These are phyloP conservation scores for Amanita rimosa DNA, from an alignment of 768 basidiomycete genomes.

Conservation along the genomic window DNA sequence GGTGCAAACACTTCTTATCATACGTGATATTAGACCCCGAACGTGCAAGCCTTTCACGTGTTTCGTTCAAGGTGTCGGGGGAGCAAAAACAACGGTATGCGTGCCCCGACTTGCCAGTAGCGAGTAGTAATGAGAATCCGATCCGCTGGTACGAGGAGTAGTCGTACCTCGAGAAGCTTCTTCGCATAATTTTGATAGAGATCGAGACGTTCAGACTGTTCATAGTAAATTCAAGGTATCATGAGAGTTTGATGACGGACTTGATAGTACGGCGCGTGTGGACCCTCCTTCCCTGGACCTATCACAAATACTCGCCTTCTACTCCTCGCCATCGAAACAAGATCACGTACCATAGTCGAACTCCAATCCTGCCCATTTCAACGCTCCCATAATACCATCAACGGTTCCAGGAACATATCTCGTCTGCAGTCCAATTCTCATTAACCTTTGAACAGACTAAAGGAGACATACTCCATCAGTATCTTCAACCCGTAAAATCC, in stretches of 20 bases:
- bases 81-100: slow-evolving; percentile 97
- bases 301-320: neutral
- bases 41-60: slow-evolving; percentile 59
- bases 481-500: slow-evolving; percentile 91
- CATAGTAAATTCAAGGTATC: neutral
- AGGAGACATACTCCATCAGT: slow-evolving; percentile 67
- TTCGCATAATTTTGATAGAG: slow-evolving; percentile 68
- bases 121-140: neutral
- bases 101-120: slow-evolving; percentile 50
- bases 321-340: neutral
- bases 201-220: slow-evolving; percentile 79
- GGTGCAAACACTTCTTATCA: slow-evolving; percentile 78
- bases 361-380: slow-evolving; percentile 86
- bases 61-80: slow-evolving; percentile 52
- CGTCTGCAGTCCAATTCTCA: slow-evolving; percentile 31
- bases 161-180: slow-evolving; percentile 61
- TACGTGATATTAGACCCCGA: slow-evolving; percentile 73
- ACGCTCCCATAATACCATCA: slow-evolving; percentile 60
- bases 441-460: no score
- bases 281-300: slow-evolving; percentile 74
- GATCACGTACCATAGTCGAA: slow-evolving; percentile 74
- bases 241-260: slow-evolving; percentile 23
- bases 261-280: slow-evolving; percentile 81
- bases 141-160: neutral
- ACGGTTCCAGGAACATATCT: slow-evolving; percentile 78